These are phyloP conservation scores for Nakaseomyces uthaithaninus DNA, from an alignment of 1,139 yeast genomes.

Conservation along the genomic window DNA sequence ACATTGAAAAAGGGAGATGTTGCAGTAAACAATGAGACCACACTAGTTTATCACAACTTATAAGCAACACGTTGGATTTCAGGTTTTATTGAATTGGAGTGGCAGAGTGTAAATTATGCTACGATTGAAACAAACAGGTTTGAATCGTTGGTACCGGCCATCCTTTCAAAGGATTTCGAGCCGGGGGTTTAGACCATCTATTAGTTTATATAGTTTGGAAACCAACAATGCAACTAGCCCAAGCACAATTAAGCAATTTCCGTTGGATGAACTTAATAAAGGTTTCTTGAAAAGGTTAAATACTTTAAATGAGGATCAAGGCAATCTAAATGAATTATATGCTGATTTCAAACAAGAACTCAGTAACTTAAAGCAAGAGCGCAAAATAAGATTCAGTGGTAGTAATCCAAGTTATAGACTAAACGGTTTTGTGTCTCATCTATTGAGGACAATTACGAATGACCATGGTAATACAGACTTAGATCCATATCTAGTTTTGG, in stretches of 20 bases:
- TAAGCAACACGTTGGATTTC: too few species aligned
- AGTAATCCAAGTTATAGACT: not conserved
- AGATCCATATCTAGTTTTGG: conserved; percentile 25
- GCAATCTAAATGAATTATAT: not conserved
- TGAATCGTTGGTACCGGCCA: not conserved
- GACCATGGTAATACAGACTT: conserved; percentile 11
- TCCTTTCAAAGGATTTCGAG: not conserved
- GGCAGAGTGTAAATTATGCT: not conserved
- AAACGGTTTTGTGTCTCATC: not conserved
- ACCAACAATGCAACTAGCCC: not conserved
- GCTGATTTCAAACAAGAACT: conserved; percentile 1
- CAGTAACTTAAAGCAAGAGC: conserved; percentile 1
- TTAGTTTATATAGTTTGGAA: not conserved
- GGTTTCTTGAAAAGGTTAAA: not conserved
- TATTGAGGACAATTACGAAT: not conserved
- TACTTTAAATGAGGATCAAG: not conserved
- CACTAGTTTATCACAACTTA: too few species aligned
- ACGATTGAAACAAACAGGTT: not conserved
- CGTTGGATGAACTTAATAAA: conserved; percentile 1
- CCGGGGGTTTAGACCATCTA: not conserved
- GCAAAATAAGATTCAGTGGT: not conserved
- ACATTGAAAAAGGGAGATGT: too few species aligned
- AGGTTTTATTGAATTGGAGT: too few species aligned
- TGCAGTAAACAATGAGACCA: too few species aligned
- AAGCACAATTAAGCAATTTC: not conserved